These are phyloP conservation scores for Neurospora cerealis DNA, from an alignment of 495 filamentous ascomycete genomes.

Conservation along the genomic window DNA sequence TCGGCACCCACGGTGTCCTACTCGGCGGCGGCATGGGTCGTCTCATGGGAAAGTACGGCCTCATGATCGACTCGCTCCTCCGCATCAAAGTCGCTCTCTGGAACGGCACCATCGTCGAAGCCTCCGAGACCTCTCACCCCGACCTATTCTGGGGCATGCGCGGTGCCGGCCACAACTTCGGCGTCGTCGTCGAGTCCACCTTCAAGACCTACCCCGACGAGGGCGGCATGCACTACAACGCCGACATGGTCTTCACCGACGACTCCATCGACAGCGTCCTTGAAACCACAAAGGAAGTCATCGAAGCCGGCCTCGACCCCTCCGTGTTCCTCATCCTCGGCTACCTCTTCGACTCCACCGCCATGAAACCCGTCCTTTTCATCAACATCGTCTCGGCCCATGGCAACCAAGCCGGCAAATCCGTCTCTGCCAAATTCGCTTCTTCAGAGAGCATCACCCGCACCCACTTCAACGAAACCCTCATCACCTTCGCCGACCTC, in stretches of 20 bases:
- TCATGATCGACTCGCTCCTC: slow-evolving; percentile 40
- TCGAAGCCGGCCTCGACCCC: slow-evolving; percentile 28
- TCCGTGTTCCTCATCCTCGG: slow-evolving; percentile 26
- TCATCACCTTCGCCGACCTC: slow-evolving; percentile 71
- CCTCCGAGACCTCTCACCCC: slow-evolving; percentile 20
- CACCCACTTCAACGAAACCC: slow-evolving; percentile 9
- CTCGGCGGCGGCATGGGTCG: slow-evolving; percentile 47
- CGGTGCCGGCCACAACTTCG: slow-evolving; percentile 49
- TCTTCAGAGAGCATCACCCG: not conserved
- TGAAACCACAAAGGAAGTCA: slow-evolving; percentile 30
- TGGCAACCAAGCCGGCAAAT: not conserved
- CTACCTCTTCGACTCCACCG: not conserved
- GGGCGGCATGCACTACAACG: slow-evolving; percentile 16
- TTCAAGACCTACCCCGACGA: not conserved
- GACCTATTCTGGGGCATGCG: slow-evolving; percentile 42
- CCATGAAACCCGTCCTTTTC: not conserved
- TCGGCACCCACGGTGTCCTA: slow-evolving; percentile 33
- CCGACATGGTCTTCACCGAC: slow-evolving; percentile 37
- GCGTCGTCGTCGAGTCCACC: slow-evolving; percentile 30
- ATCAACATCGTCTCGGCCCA: not conserved
- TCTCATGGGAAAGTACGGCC: slow-evolving; percentile 39
- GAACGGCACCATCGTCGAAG: slow-evolving; percentile 28
- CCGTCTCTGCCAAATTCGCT: not conserved
- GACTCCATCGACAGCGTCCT: slow-evolving; percentile 42
- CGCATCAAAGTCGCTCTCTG: slow-evolving; percentile 39